Evolutionary conservation across 306 rosid species (phyloP).

Genomic region (Psophocarpus tetragonolobus): DNA sequence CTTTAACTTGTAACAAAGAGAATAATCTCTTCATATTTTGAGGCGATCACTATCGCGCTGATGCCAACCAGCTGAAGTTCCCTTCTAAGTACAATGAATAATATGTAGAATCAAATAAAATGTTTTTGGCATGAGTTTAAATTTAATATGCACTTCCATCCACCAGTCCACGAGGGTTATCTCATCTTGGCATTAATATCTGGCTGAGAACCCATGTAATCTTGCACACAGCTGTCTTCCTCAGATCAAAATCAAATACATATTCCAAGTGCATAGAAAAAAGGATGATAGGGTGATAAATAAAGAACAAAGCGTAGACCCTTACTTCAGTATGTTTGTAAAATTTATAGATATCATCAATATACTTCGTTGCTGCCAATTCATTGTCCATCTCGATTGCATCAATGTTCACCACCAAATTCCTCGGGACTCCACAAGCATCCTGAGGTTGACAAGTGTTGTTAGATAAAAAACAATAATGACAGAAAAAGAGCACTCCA

Average conservation of each 20-base stretch:
- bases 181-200: slow-evolving; percentile 82
- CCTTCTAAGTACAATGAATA: slow-evolving; percentile 60
- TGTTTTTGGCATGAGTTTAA: slow-evolving; percentile 79
- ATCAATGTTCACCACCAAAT: slow-evolving; percentile 58
- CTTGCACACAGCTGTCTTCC: slow-evolving; percentile 51
- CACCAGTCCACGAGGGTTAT: slow-evolving; percentile 82
- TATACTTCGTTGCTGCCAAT: slow-evolving; percentile 48
- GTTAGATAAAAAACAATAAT: slow-evolving; percentile 4
- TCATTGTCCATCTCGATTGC: slow-evolving; percentile 51
- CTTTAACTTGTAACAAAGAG: slow-evolving; percentile 97
- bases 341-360: slow-evolving; percentile 71
- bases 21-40: slow-evolving; percentile 89
- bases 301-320: neutral
- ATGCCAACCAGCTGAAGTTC: slow-evolving; percentile 88
- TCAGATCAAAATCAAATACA: slow-evolving; percentile 24
- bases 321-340: slow-evolving; percentile 74
- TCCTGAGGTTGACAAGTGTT: slow-evolving; percentile 42
- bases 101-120: slow-evolving; percentile 66
- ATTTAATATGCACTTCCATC: slow-evolving; percentile 76
- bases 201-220: slow-evolving; percentile 69
- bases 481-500: neutral
- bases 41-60: slow-evolving; percentile 85
- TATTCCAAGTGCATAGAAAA: neutral
- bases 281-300: neutral
- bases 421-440: slow-evolving; percentile 63